phyloP scores from a whole-genome alignment of 2,329 filamentous ascomycete species.

The Cryphonectria radicalis region DNA sequence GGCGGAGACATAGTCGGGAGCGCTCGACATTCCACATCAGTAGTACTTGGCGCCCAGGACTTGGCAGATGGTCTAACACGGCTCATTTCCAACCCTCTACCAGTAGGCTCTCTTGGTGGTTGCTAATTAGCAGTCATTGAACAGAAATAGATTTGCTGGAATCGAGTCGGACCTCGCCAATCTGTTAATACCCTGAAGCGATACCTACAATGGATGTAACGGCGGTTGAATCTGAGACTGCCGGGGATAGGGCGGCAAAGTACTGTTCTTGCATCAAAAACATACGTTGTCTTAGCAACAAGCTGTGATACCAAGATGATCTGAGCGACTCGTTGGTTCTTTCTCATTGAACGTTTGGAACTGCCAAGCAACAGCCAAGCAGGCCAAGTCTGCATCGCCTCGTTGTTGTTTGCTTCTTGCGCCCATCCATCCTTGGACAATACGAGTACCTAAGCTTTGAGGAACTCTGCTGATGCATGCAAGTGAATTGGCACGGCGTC shows the following conservation, averaged over 20 bases:
- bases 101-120: neutral
- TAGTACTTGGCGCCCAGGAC: constrained; percentile 25
- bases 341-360: constrained; percentile 1
- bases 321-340: constrained; percentile 2
- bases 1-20: neutral
- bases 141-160: neutral
- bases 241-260: neutral
- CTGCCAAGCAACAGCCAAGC: constrained; percentile 27
- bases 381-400: constrained; percentile 23
- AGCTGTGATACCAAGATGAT: neutral
- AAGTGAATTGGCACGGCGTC: neutral
- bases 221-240: neutral
- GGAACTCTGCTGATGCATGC: neutral
- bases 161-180: neutral
- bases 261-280: neutral
- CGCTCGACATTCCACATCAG: neutral
- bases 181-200: neutral
- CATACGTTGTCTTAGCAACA: neutral
- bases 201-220: neutral
- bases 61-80: constrained; percentile 8
- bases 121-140: neutral
- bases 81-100: constrained; percentile 1
- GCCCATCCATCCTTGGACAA: constrained; percentile 2
- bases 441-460: constrained; percentile 6
- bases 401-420: constrained; percentile 5